Evolutionary conservation across 1,284 basidiomycete genomes (phyloP), one percentile per base, ranked within the genome.

Genomic region (Anthracocystis panici-leucophaei): DNA sequence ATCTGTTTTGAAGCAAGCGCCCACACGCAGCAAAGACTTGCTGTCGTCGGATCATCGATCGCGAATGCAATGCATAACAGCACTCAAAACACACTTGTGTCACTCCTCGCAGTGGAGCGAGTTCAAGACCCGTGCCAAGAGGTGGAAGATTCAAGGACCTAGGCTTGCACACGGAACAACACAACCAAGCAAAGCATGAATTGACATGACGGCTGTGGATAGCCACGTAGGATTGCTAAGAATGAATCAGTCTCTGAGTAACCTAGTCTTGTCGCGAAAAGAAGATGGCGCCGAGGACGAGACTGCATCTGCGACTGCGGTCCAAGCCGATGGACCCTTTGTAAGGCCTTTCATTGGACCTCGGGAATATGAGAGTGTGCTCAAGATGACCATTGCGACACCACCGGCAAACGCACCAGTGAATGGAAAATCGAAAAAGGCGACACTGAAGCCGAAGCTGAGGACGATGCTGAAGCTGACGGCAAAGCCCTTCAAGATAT

Each of bases 391-490:
- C 67, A 94, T 89, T 35, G 88, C 87, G 0, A 93, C 91, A 54
- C 95, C 95, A 38, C 93, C 86, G 66, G 95, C 86, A 84, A 97
- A 97, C 0, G 92, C 90, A 60, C 91, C 88, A 0, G 95, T 93
- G 85, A 97, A 91, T 46, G 89, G 89, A 87, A 95, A 95, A 83
- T 92, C 88, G 89, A 97, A 97, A 44, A 97, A 90, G 10, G 90
- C 90, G 60, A 96, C 91, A 5, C 92, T 93, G 2, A 92, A 93
- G 64, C 94, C 88, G 89, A 96, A 97, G 52, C 94, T 95, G 75
- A 97, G 89, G 79, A 97, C 90, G 85, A 97, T 97, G 83, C 92
- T 92, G 74, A 97, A 88, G 75, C 91, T 93, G 5, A 95, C 96
- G 14, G 95, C 95, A 83, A 97, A 97, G 40, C 95, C 85, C 58